Evolutionary conservation across 371 early-diverging fungal species (phyloP), one percentile per base, ranked within the genome.

Genomic region (Mucor racemosus): DNA sequence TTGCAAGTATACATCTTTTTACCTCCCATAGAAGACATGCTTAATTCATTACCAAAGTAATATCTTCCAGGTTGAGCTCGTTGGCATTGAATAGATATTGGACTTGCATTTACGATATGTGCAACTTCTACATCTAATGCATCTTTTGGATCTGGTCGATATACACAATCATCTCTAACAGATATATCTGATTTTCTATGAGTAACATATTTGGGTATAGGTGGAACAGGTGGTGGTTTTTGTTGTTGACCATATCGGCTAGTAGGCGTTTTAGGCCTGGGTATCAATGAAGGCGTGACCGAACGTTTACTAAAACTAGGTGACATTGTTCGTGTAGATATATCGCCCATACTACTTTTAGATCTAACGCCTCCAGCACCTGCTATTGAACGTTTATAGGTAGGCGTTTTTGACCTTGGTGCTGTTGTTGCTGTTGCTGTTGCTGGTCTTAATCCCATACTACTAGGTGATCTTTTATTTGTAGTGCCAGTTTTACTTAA

Each of bases 111-210:
- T 10, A 87, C 76, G 21, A 88, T 77, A 5, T 75, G 80, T 4
- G 82, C 85, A 11, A 88, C 84, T 68, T 86, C 85, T n/a, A 81
- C 72, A 64, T 89, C 89, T 21, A 89, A 67, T 31, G 80, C 80
- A 58, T 86, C 87, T 33, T 74, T 79, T 11, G 79, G 76, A 42
- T 78, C 69, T 4, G 86, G 76, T 8, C 61, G 67, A 64, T 88
- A 88, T n/a, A 40, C 11, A 26, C 48, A 38, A 15, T 69, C 65
- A 21, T 69, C 60, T 34, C 58, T 17, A 14, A 68, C 26, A 4
- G 56, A 48, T 35, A 55, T 69, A 46, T 70, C 71, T 48, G 19
- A 50, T 63, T 73, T 78, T n/a, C 65, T 60, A 33, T 64, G 53
- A 33, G 19, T 17, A 13, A 44, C 59, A 41, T 62, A 58, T 50